A percentile compares a stretch with the other conserved stretches of the same genome.
Evolutionary conservation across 2,329 filamentous ascomycete genomes (phyloP).

Genomic region (Apiospora koreana): DNA sequence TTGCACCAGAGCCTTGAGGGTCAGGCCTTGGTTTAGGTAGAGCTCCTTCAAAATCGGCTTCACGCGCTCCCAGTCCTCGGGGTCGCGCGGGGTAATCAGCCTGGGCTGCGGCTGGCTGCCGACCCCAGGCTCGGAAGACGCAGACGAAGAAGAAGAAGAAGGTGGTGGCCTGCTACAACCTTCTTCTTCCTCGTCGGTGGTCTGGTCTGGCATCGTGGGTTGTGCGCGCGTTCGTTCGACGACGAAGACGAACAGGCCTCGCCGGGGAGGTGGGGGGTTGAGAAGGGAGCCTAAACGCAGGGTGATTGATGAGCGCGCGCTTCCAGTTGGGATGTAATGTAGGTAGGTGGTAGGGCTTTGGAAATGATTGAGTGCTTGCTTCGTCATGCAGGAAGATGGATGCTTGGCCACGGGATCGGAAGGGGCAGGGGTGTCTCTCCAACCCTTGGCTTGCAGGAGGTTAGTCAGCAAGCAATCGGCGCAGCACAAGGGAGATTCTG

Average conservation of each 20-base stretch:
- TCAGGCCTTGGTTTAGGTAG: slow-evolving; percentile 6
- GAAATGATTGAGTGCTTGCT: background rate
- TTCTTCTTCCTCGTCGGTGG: background rate
- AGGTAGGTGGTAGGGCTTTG: background rate
- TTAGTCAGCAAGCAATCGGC: slow-evolving; percentile 3
- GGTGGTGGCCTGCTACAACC: background rate
- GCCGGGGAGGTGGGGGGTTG: background rate
- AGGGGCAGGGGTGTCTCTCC: background rate
- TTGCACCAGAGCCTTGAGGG: slow-evolving; percentile 3
- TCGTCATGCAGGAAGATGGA: slow-evolving; percentile 1
- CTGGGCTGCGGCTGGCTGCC: background rate
- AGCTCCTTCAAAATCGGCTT: slow-evolving; percentile 9
- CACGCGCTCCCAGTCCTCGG: slow-evolving; percentile 9
- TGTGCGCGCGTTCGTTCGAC: background rate
- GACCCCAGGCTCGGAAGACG: background rate
- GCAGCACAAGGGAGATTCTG: background rate
- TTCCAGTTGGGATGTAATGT: slow-evolving; percentile 2
- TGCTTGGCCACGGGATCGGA: background rate
- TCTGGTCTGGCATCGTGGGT: background rate
- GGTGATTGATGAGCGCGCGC: background rate
- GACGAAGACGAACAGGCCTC: background rate
- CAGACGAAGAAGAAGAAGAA: background rate
- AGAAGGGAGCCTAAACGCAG: background rate
- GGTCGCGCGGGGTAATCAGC: slow-evolving; percentile 5
- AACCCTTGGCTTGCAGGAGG: background rate